A percentile compares a stretch with the other conserved stretches of the same genome.
Conservation (phyloP, 2,329 filamentous ascomycete species). For the Beauveria sp. region DNA sequence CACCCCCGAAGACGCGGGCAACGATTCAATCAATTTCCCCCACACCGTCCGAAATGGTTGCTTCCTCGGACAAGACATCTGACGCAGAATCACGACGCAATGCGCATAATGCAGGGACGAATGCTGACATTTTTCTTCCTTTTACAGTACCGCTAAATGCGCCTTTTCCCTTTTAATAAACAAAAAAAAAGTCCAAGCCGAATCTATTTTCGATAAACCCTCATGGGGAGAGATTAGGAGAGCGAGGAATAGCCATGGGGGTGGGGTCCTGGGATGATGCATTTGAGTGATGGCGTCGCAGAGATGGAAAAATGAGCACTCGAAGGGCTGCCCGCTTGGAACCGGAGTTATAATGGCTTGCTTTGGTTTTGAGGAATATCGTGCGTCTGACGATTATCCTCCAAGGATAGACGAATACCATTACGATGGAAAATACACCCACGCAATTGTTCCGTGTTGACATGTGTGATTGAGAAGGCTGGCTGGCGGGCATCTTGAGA, state of each 20-base stretch:
- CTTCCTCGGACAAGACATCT: neutral
- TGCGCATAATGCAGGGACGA: constrained; percentile 13
- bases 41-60: neutral
- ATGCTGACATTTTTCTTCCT: constrained; percentile 11
- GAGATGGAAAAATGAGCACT: constrained; percentile 19
- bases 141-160: constrained; percentile 30
- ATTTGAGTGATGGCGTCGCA: constrained; percentile 24
- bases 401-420: constrained; percentile 37
- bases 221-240: constrained; percentile 6
- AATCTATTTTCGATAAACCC: constrained; percentile 9
- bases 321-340: constrained; percentile 36
- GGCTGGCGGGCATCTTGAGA: neutral
- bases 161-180: neutral
- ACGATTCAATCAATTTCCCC: neutral
- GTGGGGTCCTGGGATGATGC: neutral
- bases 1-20: neutral
- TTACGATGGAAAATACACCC: constrained; percentile 18
- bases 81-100: neutral
- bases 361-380: constrained; percentile 35
- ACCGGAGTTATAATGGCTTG: constrained; percentile 38
- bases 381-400: constrained; percentile 35
- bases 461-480: neutral
- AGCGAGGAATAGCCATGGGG: constrained; percentile 11
- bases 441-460: neutral
- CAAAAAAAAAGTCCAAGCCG: constrained; percentile 9